Evolutionary conservation across 345 rosid genomes (phyloP), one percentile per base, ranked within the genome.

Genomic region (Ceriops tagal): DNA sequence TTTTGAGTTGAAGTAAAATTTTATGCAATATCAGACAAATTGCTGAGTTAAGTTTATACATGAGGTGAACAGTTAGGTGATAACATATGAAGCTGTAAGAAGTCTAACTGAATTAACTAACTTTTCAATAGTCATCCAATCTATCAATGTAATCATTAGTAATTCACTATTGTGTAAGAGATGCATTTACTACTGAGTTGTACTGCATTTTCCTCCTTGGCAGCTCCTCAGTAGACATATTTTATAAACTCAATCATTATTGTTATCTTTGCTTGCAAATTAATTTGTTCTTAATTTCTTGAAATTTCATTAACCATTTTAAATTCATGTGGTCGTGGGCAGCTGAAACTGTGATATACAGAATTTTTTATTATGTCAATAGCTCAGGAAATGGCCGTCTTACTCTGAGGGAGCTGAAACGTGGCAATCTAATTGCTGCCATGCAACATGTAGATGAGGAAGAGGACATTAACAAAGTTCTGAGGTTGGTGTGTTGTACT

Each of bases 281-380:
- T 73, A 49, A 22, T 65, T 6, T 47, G 24, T 27, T 6, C 34
- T 31, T 32, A 6, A 31, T 46, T 28, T 49, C 51, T 47, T 61
- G 20, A 28, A n/a, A 32, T 7, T 69, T 27, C 18, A 0, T 19
- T 51, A 20, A 51, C 22, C 5, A 67, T 37, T 67, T 67, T 43
- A 43, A 65, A 71, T 62, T 74, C 71, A 53, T 80, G 62, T 69
- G 62, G 56, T 69, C 65, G 46, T 77, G 76, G 66, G 73, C 96
- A 95, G 99, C 99, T 83, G 98, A 95, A 85, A 95, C 99, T 72
- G 99, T 95, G 64, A 85, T 95, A 83, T 95, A 87, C 82, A 80
- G 99, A 86, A 95, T 95, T 78, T 95, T 86, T 83, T 95, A 88
- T 88, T 86, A 86, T 85, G 82, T 92, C 73, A 95, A 95, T 82